Percentiles rank a stretch among this genome's conserved stretches.
Conservation (phyloP, 2,329 filamentous ascomycete genomes). For the Botrytis medusae region DNA sequence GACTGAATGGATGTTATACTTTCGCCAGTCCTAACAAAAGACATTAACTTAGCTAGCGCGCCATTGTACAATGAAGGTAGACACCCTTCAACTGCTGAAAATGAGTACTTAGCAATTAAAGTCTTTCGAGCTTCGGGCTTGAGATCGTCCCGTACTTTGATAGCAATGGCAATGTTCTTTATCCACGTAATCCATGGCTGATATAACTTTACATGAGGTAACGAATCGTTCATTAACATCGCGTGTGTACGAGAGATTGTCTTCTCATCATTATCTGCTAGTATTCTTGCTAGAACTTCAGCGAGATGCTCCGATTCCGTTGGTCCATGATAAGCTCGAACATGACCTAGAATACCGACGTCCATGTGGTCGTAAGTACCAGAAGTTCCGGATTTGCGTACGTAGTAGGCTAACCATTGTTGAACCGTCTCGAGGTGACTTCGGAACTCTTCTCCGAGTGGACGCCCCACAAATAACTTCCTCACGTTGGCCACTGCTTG, state of each 20-base stretch:
- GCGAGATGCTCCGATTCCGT: not conserved
- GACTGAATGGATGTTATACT: not conserved
- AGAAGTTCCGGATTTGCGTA: not conserved
- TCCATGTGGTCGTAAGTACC: slow-evolving; percentile 5
- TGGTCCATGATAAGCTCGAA: not conserved
- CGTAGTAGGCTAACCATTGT: not conserved
- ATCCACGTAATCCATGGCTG: slow-evolving; percentile 10
- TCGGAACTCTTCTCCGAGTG: not conserved
- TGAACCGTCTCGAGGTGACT: not conserved
- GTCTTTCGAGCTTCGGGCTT: not conserved
- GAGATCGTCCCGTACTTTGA: not conserved
- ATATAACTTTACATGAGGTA: not conserved
- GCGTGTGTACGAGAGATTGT: not conserved
- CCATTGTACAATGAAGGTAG: slow-evolving; percentile 9
- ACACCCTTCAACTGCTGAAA: not conserved
- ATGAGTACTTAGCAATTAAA: not conserved
- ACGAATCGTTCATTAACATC: not conserved
- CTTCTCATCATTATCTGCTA: not conserved
- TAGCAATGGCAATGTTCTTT: slow-evolving; percentile 2
- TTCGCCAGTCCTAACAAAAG: not conserved
- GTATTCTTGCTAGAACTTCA: slow-evolving; percentile 2
- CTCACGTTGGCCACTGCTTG: slow-evolving; percentile 1
- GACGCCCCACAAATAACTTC: slow-evolving; percentile 12
- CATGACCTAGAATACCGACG: not conserved
- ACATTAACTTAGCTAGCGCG: not conserved